Base-by-base conservation (phyloP, 257 asterid genomes). In the Forsythia viridissima region DNA sequence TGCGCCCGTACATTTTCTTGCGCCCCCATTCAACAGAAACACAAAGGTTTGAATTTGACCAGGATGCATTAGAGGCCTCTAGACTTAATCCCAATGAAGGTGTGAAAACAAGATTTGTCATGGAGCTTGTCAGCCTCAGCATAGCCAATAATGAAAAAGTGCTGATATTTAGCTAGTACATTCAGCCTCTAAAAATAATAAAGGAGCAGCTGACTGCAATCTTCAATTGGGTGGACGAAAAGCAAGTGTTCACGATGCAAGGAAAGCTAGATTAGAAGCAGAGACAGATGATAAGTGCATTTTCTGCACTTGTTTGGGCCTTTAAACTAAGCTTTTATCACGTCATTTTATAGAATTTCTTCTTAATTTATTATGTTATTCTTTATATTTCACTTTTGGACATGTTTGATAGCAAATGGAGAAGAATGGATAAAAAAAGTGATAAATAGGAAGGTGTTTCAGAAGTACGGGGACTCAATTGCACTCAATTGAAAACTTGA, bases 81-180 rank as follows among this genome's bases (percentile, higher is more conserved):
- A 86, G 63, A 79, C 78, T 84, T 38, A 71, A 86, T 16, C 88
- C 83, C 2, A 78, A 76, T 16, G 86, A 84, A 37, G 94, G 91
- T 3, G 86, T 76, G 0, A 88, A 88, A 65, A 87, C 91, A 8
- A 90, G 76, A 30, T 89, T 90, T 63, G 63, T 90, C 5, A 21
- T 87, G 36, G 88, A 89, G 82, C 80, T 88, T 24, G 73, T 87
- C 37, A 89, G 82, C 72, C 84, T 83, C 38, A 77, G 91, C 80
- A 3, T 41, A 71, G 81, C 69, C 0, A 24, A 69, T 79, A 76
- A 87, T 0, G 95, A n/a, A 90, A 43, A 90, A 88, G 89, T 86
- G 0, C 81, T 89, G 4, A 79, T 89, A 46, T 89, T 89, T 76
- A 82, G 93, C 84, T 93, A 87, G 85, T 88, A 34, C 77, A 81